A percentile compares a stretch with the other conserved stretches of the same genome.
phyloP scores from a whole-genome alignment of 805 yeast genomes.

The Wickerhamiella lipophila region DNA sequence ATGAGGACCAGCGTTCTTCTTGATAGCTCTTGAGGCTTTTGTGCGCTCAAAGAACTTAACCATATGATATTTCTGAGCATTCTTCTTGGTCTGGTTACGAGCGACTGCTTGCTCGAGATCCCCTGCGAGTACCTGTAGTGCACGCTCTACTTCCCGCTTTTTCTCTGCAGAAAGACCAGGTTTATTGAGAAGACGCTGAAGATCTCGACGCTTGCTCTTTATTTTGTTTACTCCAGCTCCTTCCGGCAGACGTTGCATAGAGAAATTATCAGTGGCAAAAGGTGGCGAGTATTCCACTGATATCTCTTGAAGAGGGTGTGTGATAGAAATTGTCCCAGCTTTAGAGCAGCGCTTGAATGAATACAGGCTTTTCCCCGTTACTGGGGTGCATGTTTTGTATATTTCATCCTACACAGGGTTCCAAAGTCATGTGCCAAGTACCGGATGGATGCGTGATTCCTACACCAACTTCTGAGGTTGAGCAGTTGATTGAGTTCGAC shows the following conservation, averaged over 20 bases:
- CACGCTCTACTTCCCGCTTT: constrained; percentile 43
- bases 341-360: constrained; percentile 7
- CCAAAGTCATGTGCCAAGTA: constrained; percentile 80
- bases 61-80: constrained; percentile 75
- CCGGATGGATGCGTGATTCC: constrained; percentile 52
- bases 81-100: constrained; percentile 36
- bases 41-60: constrained; percentile 82
- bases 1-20: constrained; percentile 31
- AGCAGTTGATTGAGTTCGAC: constrained; percentile 62
- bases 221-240: constrained; percentile 34
- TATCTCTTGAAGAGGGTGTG: neutral
- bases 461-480: constrained; percentile 19
- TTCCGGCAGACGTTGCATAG: constrained; percentile 7
- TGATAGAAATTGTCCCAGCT: neutral
- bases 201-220: constrained; percentile 77
- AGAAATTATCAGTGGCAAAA: neutral
- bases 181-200: constrained; percentile 53
- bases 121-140: constrained; percentile 47
- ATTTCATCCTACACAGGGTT: constrained; percentile 92
- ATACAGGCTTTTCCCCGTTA: constrained; percentile 70
- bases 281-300: neutral
- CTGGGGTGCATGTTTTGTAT: constrained; percentile 78
- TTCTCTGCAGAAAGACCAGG: constrained; percentile 48
- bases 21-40: constrained; percentile 65
- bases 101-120: constrained; percentile 43